Evolutionary conservation across 2,329 filamentous ascomycete species (phyloP).

Genomic region (Raffaelea ambrosiae): DNA sequence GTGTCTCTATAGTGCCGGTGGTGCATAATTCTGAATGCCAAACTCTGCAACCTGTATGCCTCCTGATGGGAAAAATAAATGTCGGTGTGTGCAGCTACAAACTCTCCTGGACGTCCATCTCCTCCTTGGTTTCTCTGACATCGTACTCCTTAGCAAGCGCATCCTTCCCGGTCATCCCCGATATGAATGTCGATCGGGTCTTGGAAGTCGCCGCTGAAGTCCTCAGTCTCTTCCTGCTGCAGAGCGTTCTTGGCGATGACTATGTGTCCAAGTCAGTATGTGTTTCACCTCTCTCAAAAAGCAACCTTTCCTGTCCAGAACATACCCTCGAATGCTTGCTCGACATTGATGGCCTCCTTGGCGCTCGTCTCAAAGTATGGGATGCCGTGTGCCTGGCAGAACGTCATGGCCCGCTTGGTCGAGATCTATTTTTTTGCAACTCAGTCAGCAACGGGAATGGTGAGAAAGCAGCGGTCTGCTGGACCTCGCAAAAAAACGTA

Average conservation of each 20-base stretch:
- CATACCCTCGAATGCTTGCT: conserved; percentile 65
- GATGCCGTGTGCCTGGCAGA: conserved; percentile 95
- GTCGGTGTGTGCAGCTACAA: too few species aligned
- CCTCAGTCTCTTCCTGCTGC: conserved; percentile 93
- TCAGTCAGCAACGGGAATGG: neutral
- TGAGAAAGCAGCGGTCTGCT: too few species aligned
- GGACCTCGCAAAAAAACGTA: conserved; percentile 36
- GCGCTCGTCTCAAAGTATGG: conserved; percentile 99
- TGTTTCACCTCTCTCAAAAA: too few species aligned
- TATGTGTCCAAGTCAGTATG: conserved; percentile 28
- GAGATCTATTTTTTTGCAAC: too few species aligned
- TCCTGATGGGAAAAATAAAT: too few species aligned
- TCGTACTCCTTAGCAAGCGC: conserved; percentile 67
- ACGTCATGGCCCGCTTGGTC: conserved; percentile 91
- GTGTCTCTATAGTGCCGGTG: too few species aligned
- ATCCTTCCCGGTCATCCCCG: conserved; percentile 86
- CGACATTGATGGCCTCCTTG: conserved; percentile 97
- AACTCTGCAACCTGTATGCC: too few species aligned
- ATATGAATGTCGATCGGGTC: conserved; percentile 98
- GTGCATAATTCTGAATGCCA: too few species aligned
- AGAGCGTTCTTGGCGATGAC: conserved; percentile 95
- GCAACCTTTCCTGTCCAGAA: too few species aligned
- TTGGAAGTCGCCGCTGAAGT: conserved; percentile 94
- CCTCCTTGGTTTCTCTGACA: too few species aligned
- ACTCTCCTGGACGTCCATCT: too few species aligned